These are phyloP conservation scores for Daldinia sp. DNA, from an alignment of 2,329 filamentous ascomycete genomes.

Conservation along the genomic window DNA sequence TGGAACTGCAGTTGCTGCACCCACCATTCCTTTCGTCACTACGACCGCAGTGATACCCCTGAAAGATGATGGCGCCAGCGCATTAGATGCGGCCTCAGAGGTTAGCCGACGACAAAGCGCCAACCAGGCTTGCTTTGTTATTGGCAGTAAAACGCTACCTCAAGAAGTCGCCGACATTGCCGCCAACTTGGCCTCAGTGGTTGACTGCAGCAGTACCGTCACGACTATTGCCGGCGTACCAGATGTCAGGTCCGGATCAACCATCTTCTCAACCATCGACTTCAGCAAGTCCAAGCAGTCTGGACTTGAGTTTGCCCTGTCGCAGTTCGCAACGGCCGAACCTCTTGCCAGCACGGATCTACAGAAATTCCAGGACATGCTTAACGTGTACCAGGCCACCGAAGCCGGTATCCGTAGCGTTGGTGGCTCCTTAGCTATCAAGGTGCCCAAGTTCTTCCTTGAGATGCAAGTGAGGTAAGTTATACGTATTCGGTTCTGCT, in stretches of 20 bases:
- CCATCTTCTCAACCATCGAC: slow-evolving; percentile 67
- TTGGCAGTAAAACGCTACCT: slow-evolving; percentile 64
- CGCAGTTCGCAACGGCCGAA: slow-evolving; percentile 63
- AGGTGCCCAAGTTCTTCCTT: slow-evolving; percentile 73
- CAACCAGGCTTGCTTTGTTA: slow-evolving; percentile 63
- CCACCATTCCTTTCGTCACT: slow-evolving; percentile 45
- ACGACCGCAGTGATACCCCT: slow-evolving; percentile 33
- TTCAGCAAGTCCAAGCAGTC: slow-evolving; percentile 63
- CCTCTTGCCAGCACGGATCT: slow-evolving; percentile 64
- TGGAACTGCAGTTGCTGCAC: slow-evolving; percentile 33
- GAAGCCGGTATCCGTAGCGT: slow-evolving; percentile 69
- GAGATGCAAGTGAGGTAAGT: slow-evolving; percentile 62
- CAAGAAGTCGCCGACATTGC: slow-evolving; percentile 61
- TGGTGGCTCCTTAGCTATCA: slow-evolving; percentile 66
- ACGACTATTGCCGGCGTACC: slow-evolving; percentile 67
- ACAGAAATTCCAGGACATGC: slow-evolving; percentile 62
- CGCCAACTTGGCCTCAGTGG: slow-evolving; percentile 54
- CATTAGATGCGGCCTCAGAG: neutral
- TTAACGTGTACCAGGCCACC: slow-evolving; percentile 70
- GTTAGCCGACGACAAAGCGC: slow-evolving; percentile 31
- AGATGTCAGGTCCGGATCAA: slow-evolving; percentile 65
- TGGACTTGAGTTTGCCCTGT: slow-evolving; percentile 66
- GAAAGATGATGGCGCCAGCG: neutral
- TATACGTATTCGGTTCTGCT: neutral
- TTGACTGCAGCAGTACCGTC: slow-evolving; percentile 62